phyloP scores from a whole-genome alignment of 2,329 filamentous ascomycete genomes.

The Colletotrichum acutatum region DNA sequence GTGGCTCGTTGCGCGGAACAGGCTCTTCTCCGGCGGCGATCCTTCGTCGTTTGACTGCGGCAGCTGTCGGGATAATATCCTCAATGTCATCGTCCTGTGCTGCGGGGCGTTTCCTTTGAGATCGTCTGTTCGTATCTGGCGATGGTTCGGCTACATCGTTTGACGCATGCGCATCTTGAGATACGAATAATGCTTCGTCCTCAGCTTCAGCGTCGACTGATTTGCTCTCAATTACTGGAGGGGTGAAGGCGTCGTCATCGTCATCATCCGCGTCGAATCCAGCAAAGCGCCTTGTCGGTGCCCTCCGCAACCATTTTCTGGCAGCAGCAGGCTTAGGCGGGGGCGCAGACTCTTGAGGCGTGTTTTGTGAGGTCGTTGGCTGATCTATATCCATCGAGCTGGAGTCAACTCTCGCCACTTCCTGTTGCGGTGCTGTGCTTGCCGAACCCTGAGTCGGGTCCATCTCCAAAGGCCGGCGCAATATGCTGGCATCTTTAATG shows the following conservation, averaged over 20 bases:
- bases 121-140: conserved; percentile 37
- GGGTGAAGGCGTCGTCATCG: conserved; percentile 50
- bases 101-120: conserved; percentile 58
- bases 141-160: conserved; percentile 36
- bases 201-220: conserved; percentile 44
- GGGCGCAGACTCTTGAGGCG: conserved; percentile 12
- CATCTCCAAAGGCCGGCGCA: conserved; percentile 75
- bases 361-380: conserved; percentile 25
- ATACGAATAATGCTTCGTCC: conserved; percentile 64
- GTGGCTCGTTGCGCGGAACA: conserved; percentile 44
- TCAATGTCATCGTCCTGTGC: conserved; percentile 71
- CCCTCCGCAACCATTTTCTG: conserved; percentile 39
- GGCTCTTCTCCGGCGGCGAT: conserved; percentile 68
- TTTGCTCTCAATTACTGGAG: conserved; percentile 37
- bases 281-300: conserved; percentile 70
- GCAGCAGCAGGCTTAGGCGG: conserved; percentile 39
- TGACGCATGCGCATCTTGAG: conserved; percentile 52
- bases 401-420: background rate
- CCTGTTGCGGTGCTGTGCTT: conserved; percentile 37
- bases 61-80: conserved; percentile 79
- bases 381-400: conserved; percentile 42
- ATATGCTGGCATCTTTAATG: conserved; percentile 76
- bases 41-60: conserved; percentile 82
- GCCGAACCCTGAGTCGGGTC: conserved; percentile 48
- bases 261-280: conserved; percentile 70